Percentiles rank a stretch among this genome's conserved stretches.
Conservation (phyloP, 2,329 filamentous ascomycete species). For the Aspergillus japonicus region DNA sequence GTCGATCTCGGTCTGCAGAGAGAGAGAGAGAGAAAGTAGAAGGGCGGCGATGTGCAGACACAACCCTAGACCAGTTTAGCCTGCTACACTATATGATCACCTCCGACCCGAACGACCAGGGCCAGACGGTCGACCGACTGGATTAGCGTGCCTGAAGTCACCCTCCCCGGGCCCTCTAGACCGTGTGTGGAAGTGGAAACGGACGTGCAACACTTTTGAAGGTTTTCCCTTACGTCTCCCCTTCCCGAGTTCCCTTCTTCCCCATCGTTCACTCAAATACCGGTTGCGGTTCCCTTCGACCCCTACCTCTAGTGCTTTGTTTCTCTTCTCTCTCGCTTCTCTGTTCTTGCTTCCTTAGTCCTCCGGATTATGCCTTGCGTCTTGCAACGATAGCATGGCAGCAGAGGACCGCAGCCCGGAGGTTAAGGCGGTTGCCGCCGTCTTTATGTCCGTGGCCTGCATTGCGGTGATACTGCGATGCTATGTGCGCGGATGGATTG, state of each 20-base stretch:
- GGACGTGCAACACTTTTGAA: not conserved
- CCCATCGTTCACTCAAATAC: not conserved
- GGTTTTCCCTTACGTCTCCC: not conserved
- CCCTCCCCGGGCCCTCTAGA: not conserved
- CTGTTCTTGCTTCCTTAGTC: not conserved
- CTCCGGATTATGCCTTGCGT: conserved; percentile 1
- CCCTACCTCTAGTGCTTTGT: not conserved
- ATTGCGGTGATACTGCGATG: conserved; percentile 31
- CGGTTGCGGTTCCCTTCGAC: not conserved
- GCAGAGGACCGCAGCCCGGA: conserved; percentile 24
- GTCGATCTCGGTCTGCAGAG: not conserved
- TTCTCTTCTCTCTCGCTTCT: no score
- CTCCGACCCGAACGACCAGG: not conserved
- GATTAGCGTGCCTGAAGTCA: not conserved
- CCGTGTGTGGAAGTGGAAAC: not conserved
- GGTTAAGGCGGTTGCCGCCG: conserved; percentile 27
- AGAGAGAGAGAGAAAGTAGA: no score
- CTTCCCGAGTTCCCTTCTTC: not conserved
- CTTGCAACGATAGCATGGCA: conserved; percentile 11
- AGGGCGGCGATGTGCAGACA: not conserved
- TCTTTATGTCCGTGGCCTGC: conserved; percentile 28
- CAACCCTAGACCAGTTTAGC: not conserved
- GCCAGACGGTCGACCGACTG: not conserved
- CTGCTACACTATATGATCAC: not conserved
- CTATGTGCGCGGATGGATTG: conserved; percentile 32